Base-by-base conservation (phyloP, 192 early-diverging fungal species). In the Spinellus fusiger region DNA sequence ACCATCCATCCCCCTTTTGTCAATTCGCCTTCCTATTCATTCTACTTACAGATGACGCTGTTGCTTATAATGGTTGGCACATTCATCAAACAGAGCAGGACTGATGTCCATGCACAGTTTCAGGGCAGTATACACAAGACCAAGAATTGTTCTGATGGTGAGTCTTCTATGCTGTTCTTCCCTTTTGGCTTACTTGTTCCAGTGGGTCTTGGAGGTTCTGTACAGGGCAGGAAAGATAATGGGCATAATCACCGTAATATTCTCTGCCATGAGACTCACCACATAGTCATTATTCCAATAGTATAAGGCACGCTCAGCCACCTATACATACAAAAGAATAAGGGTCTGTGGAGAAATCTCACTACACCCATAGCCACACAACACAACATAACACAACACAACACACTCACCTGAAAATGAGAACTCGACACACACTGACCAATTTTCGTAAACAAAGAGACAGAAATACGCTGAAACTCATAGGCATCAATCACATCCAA, bases 241-340 rank as follows among this genome's bases (percentile, higher is more conserved):
- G 7, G 93, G 93, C 69, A 95, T 72, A 25, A 95, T 86, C 29
- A 88, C 80, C 32, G 71, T 73, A 25, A 86, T 89, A 79, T 95
- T 92, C 61, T 93, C 89, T 5, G 84, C 83, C 63, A 95, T 91
- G 69, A 95, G 70, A 65, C 84, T 90, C 55, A 89, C 89, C 71
- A 94, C 84, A 68, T 91, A 94, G 66, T 89, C 89, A 68, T 94
- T 95, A 76, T 92, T 92, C 93, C 93, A 95, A 77, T 86, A 92
- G 54, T 85, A 88, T 29, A 95, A 77, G 16, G 93, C 90, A 54
- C 93, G 80, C 73, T 95, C 93, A 18, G 92, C 90, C 16, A 93
- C 85, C 85, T 86, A 40, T 10, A 35, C 2, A 40, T 31, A n/a
- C 13, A 34, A 10, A n/a, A 12, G 31, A 20, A 26, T n/a, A 15